These are phyloP conservation scores for Vairimorpha apis DNA, from an alignment of 371 early-diverging fungal species.

Conservation along the genomic window DNA sequence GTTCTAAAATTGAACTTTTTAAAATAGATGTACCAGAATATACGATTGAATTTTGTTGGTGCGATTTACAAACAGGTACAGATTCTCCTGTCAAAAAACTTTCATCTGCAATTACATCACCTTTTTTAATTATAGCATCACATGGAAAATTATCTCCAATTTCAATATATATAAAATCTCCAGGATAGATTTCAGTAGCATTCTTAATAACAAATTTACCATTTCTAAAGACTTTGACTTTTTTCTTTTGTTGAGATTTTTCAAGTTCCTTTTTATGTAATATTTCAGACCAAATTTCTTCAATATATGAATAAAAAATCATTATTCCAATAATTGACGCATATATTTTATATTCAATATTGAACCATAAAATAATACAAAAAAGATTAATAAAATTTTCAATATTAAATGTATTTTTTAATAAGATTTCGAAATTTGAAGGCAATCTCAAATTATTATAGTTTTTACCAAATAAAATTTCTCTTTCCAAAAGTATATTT, in stretches of 20 bases:
- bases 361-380: constrained; percentile 50
- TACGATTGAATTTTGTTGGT: constrained; percentile 9
- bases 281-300: constrained; percentile 41
- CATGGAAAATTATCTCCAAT: constrained; percentile 68
- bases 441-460: constrained; percentile 9
- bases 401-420: constrained; percentile 26
- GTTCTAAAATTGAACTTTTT: too few species aligned
- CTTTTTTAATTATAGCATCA: constrained; percentile 83
- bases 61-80: constrained; percentile 73
- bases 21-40: constrained; percentile 52
- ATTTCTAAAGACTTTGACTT: constrained; percentile 34
- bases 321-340: constrained; percentile 51
- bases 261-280: constrained; percentile 28
- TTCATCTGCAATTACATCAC: constrained; percentile 93
- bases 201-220: constrained; percentile 32
- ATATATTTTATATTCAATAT: constrained; percentile 54
- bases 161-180: constrained; percentile 53
- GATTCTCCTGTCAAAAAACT: constrained; percentile 96
- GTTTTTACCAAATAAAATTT: constrained; percentile 60
- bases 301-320: constrained; percentile 39
- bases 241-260: constrained; percentile 23
- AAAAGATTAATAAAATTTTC: constrained; percentile 50
- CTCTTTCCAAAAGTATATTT: constrained; percentile 36
- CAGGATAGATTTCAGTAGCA: constrained; percentile 49
- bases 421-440: constrained; percentile 24